phyloP scores from a whole-genome alignment of 2,329 filamentous ascomycete species.

The Onygenales sp. region DNA sequence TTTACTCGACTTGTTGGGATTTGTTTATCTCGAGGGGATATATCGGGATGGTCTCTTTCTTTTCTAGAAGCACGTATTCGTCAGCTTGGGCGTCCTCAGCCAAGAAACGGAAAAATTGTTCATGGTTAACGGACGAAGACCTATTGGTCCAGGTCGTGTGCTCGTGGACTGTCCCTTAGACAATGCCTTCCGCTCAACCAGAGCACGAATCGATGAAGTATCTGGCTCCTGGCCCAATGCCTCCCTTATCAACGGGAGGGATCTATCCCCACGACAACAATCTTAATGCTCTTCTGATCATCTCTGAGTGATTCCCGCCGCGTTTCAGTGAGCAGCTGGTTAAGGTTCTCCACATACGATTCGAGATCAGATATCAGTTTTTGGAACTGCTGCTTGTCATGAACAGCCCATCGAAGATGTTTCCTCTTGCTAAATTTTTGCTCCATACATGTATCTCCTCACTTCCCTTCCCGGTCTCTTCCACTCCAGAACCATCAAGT shows the following conservation, averaged over 20 bases:
- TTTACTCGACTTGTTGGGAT: not conserved
- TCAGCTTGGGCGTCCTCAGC: not conserved
- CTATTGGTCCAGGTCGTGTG: not conserved
- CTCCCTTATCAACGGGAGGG: not conserved
- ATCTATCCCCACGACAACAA: not conserved
- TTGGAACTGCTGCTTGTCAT: not conserved
- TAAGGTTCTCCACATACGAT: not conserved
- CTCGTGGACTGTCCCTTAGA: not conserved
- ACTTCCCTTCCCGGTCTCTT: not conserved
- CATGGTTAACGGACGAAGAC: not conserved
- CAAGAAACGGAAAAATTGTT: not conserved
- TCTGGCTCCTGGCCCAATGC: not conserved
- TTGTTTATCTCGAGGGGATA: not conserved
- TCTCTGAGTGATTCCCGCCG: not conserved
- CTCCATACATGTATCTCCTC: not conserved
- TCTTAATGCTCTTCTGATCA: conserved; percentile 1
- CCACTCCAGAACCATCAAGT: not conserved
- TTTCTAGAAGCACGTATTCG: conserved; percentile 2
- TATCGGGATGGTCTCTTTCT: not conserved
- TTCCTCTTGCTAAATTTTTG: not conserved
- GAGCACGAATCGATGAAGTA: not conserved
- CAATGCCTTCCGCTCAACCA: conserved; percentile 1
- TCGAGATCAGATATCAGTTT: conserved; percentile 1
- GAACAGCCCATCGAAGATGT: not conserved
- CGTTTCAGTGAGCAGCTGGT: not conserved